Base-by-base conservation (phyloP, 2,329 filamentous ascomycete species). In the Diaporthe batatas region DNA sequence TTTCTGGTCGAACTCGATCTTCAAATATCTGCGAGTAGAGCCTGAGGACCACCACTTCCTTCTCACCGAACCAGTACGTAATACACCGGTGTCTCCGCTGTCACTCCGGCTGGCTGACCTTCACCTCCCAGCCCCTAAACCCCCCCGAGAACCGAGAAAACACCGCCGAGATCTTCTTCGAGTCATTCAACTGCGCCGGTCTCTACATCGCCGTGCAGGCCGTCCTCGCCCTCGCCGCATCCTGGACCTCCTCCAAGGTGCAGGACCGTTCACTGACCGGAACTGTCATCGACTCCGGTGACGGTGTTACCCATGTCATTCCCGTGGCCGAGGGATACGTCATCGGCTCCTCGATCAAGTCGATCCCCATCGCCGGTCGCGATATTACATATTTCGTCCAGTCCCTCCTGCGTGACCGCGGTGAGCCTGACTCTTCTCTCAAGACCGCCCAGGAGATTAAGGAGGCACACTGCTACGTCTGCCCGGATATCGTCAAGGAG, bases 1-100 rank as follows among this genome's bases (percentile, higher is more conserved):
- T 76, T 99, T 98, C 86, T 99, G 96, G 96, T 98, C 97, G 77
- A 98, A 98, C 86, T 99, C 96, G 76, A 99, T 99, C 85, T 99
- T 99, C 91, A 99, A 99, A 84, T 99, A 99, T 81, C 90, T 99
- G 69, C 91, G 96, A 79, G 96, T 99, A 77, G 96, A 99, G 85
- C 96, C 96, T 39, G 96, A 99, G 85, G 96, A 99, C 82, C 96
- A 99, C 84, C 95, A 98, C 87, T 99, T 99, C 84, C 91, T 99
- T 75, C 91, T 99, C 74, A 99, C 96, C 75, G 96, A 99, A 83
- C 96, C 96, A 74, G 95, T 98, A 89, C 82, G 91, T 77, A 53
- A n/a, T 29, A 25, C 47, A 4, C 21, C 44, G 54, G 16, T 44
- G 6, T 18, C 44, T 32, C n/a, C 49, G 29, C 57, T 29, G 42